A percentile compares a stretch with the other conserved stretches of the same genome.
Evolutionary conservation across 169 alveolate species (phyloP).

Genomic region (Plasmodium inui): DNA sequence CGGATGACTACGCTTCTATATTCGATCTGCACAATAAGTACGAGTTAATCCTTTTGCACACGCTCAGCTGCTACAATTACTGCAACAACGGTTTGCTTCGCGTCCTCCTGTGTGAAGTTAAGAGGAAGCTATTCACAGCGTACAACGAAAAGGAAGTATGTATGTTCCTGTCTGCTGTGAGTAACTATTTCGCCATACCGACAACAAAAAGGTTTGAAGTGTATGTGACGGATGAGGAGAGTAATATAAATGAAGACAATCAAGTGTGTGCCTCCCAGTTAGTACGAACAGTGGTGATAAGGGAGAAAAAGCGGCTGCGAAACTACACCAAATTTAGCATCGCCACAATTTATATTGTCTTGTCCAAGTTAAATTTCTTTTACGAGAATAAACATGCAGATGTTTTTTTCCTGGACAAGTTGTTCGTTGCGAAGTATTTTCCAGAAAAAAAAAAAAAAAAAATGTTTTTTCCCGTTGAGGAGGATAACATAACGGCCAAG

Average conservation of each 20-base stretch:
- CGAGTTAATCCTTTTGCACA: constrained; percentile 24
- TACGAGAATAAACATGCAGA: constrained; percentile 23
- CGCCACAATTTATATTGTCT: constrained; percentile 26
- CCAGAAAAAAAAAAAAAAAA: neutral
- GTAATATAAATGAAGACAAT: constrained; percentile 18
- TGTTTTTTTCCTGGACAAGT: neutral
- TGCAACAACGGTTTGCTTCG: constrained; percentile 25
- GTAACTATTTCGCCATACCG: constrained; percentile 10
- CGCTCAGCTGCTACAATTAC: constrained; percentile 31
- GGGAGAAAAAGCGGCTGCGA: neutral
- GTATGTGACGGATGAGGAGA: constrained; percentile 10
- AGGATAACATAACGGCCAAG: constrained; percentile 9
- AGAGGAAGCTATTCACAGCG: neutral
- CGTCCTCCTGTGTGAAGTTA: neutral
- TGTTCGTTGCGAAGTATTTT: neutral
- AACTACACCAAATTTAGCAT: constrained; percentile 44
- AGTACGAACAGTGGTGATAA: neutral
- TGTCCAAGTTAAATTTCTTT: constrained; percentile 42
- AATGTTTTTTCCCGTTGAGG: neutral
- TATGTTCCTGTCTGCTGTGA: constrained; percentile 9
- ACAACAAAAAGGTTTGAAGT: constrained; percentile 25
- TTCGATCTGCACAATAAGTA: constrained; percentile 7
- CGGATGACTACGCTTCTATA: neutral
- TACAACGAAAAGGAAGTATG: constrained; percentile 61
- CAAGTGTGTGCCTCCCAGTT: neutral